Conservation (phyloP, 495 filamentous ascomycete species). For the Penicillium mononematosum region DNA sequence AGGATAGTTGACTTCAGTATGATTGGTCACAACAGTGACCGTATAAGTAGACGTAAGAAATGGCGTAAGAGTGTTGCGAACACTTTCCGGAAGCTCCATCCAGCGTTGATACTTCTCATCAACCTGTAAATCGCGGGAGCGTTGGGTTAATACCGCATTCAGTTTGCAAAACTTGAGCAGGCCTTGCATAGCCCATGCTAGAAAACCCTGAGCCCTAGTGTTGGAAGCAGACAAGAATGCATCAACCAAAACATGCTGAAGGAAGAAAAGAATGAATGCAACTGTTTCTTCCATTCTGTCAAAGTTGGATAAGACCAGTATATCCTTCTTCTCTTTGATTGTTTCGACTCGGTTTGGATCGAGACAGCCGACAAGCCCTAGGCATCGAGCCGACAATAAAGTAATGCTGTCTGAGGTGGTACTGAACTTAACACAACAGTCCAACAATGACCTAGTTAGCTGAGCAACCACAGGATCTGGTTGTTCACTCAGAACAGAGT, state of each 20-base stretch:
- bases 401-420: slow-evolving; percentile 63
- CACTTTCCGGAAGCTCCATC: slow-evolving; percentile 67
- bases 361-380: slow-evolving; percentile 86
- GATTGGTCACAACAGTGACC: slow-evolving; percentile 55
- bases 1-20: slow-evolving; percentile 65
- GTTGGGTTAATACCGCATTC: slow-evolving; percentile 53
- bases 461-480: slow-evolving; percentile 70
- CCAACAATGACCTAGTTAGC: slow-evolving; percentile 73
- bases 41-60: slow-evolving; percentile 80
- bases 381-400: slow-evolving; percentile 69
- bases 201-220: slow-evolving; percentile 79
- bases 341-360: slow-evolving; percentile 88
- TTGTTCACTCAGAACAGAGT: slow-evolving; percentile 79
- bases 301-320: slow-evolving; percentile 86
- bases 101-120: slow-evolving; percentile 66
- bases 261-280: slow-evolving; percentile 79
- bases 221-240: slow-evolving; percentile 87
- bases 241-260: slow-evolving; percentile 85
- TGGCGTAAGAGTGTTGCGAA: slow-evolving; percentile 76
- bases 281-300: slow-evolving; percentile 72
- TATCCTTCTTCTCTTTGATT: slow-evolving; percentile 69
- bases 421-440: slow-evolving; percentile 77
- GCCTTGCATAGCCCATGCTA: slow-evolving; percentile 92
- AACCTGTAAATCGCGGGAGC: slow-evolving; percentile 50
- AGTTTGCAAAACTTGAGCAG: slow-evolving; percentile 75